Percentiles rank a stretch among this genome's conserved stretches.
phyloP scores from a whole-genome alignment of 1,284 basidiomycete species.

The Golubevia pallescens region DNA sequence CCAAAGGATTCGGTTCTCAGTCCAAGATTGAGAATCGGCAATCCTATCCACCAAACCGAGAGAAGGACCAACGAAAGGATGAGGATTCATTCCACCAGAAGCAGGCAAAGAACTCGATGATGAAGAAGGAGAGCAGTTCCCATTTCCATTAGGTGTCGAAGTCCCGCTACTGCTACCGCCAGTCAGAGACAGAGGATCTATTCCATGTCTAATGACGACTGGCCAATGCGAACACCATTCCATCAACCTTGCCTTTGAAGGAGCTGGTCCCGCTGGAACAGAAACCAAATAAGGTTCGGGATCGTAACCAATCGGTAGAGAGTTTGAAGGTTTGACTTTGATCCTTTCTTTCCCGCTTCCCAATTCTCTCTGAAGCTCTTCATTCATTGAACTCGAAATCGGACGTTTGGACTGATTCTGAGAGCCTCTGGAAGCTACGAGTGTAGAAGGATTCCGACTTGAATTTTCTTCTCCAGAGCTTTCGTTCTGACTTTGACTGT shows the following conservation, averaged over 20 bases:
- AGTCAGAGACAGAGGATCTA: background rate
- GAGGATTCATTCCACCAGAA: background rate
- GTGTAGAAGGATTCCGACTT: no score
- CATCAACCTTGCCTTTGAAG: slow-evolving; percentile 73
- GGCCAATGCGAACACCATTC: slow-evolving; percentile 65
- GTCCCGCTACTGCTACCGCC: background rate
- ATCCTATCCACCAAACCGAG: background rate
- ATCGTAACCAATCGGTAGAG: background rate
- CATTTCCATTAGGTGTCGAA: background rate
- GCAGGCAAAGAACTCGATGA: background rate
- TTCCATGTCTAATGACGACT: slow-evolving; percentile 30
- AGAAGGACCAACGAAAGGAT: background rate
- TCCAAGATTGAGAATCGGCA: background rate
- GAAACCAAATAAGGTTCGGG: slow-evolving; percentile 69
- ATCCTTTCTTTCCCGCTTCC: no score
- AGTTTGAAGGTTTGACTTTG: no score
- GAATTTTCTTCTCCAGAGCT: no score
- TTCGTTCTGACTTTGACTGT: no score
- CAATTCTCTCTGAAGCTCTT: no score
- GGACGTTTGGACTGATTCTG: no score
- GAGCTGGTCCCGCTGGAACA: slow-evolving; percentile 77
- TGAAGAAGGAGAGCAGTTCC: background rate
- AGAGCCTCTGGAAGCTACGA: no score
- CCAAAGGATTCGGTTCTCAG: background rate
- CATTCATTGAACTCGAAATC: no score